Evolutionary conservation across 169 alveolate species (phyloP).

Genomic region (Plasmodium ovale): DNA sequence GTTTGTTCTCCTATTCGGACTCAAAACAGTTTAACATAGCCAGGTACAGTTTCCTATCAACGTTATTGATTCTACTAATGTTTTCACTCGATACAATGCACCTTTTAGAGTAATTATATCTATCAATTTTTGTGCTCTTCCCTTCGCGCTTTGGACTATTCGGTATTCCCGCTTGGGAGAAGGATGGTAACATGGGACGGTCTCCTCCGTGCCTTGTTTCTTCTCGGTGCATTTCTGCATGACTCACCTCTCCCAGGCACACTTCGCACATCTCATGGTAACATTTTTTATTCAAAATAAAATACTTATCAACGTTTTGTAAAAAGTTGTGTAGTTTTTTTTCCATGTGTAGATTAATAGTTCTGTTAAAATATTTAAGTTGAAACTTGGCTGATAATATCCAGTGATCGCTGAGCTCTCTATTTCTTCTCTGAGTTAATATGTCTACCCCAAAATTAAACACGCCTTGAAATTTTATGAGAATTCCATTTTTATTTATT

Average conservation of each 20-base stretch:
- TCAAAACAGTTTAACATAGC: conserved; percentile 42
- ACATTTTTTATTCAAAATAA: conserved; percentile 29
- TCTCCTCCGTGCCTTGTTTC: too few relatives aligned
- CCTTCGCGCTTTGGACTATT: not conserved
- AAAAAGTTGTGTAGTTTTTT: conserved; percentile 40
- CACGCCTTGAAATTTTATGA: conserved; percentile 52
- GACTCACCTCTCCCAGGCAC: not conserved
- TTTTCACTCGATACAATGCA: conserved; percentile 46
- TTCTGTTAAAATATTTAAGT: conserved; percentile 16
- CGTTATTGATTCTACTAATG: conserved; percentile 32
- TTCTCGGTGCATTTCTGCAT: not conserved
- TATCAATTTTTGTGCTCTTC: conserved; percentile 1
- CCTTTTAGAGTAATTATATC: conserved; percentile 43
- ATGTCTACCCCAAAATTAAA: conserved; percentile 71
- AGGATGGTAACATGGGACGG: too few relatives aligned
- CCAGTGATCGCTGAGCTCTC: conserved; percentile 74
- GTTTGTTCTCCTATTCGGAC: not conserved
- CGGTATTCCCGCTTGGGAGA: too few relatives aligned
- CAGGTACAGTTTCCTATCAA: conserved; percentile 23
- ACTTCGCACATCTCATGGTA: conserved; percentile 52
- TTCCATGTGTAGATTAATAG: conserved; percentile 45
- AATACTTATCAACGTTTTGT: conserved; percentile 57
- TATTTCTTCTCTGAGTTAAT: conserved; percentile 59
- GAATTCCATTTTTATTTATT: conserved; percentile 56
- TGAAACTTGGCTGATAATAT: conserved; percentile 45